A percentile compares a stretch with the other conserved stretches of the same genome.
Evolutionary conservation across 106 monocot genomes (phyloP).

Genomic region (Alisma plantagoaquatica): DNA sequence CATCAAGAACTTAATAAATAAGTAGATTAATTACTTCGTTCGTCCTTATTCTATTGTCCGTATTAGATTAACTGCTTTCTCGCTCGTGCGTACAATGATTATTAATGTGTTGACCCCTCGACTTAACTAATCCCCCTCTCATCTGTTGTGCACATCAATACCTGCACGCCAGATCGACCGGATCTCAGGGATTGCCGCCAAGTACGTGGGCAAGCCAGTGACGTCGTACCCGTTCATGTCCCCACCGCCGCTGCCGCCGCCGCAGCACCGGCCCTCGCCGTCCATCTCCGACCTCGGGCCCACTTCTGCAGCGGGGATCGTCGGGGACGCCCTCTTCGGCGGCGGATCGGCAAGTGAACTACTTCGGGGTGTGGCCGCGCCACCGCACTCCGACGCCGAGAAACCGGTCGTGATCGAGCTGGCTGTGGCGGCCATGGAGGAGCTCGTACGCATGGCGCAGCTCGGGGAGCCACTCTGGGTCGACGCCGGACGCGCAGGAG

Average conservation of each 20-base stretch:
- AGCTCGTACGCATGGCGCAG: slow-evolving; percentile 79
- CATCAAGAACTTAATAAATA: neutral
- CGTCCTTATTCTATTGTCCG: neutral
- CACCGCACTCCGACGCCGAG: slow-evolving; percentile 53
- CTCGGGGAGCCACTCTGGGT: slow-evolving; percentile 73
- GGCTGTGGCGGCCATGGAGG: slow-evolving; percentile 92
- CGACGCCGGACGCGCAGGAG: slow-evolving; percentile 7
- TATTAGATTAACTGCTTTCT: no score
- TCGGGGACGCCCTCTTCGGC: slow-evolving; percentile 5
- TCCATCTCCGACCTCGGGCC: no score
- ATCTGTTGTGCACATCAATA: no score
- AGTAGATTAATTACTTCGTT: neutral
- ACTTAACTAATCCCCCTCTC: no score
- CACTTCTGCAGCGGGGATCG: no score
- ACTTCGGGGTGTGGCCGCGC: slow-evolving; percentile 37
- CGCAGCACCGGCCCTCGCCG: slow-evolving; percentile 30
- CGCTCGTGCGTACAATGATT: no score
- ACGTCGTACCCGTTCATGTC: slow-evolving; percentile 40
- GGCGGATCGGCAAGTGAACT: slow-evolving; percentile 21
- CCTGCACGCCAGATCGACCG: slow-evolving; percentile 94
- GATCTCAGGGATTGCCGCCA: slow-evolving; percentile 82
- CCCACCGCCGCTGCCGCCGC: slow-evolving; percentile 15
- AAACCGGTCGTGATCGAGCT: slow-evolving; percentile 77
- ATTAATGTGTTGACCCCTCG: no score
- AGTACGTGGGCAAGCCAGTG: slow-evolving; percentile 70